Base-by-base conservation (phyloP, 2,329 filamentous ascomycete genomes). In the Beauveria asiatica region DNA sequence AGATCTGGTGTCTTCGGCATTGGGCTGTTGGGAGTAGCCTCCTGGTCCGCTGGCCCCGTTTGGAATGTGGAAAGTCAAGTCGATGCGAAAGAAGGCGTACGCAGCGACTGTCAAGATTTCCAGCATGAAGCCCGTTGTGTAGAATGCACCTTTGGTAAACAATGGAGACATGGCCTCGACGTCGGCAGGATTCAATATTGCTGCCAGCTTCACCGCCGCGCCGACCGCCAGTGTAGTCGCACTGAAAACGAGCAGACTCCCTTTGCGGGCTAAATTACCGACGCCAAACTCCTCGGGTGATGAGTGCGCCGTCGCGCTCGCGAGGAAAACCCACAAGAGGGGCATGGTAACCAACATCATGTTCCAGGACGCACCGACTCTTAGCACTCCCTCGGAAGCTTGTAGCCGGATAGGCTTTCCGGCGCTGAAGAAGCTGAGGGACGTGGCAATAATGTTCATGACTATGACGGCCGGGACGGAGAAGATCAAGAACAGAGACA, bases 61-160 rank as follows among this genome's bases (percentile, higher is more conserved):
- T 9, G 70, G 70, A 10, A 72, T 60, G 63, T 71, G 66, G 61
- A 70, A 72, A 21, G 67, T 60, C 19, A 67, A 61, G 52, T 72
- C 70, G 19, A 72, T 62, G n/a, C 70, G 65, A 7, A 65, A 61
- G 30, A 64, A 62, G 8, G 69, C 69, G 45, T 70, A 70, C 1
- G 64, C 61, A 6, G 61, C 64, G 7, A 70, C 65, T 6, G 68
- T 67, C 3, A 68, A 52, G 7, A 70, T 61, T 46, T 75, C 73
- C 4, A 74, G 63, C 6, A 66, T 61, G 59, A 74, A 75, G 41
- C 67, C 64, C 41, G 73, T 74, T 21, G 68, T 64, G 62, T 75
- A 75, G 57, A 75, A 73, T 0, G 68, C 68, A 2, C 68, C 61
- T 45, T 69, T 72, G 57, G 67, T 65, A 41, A 70, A 75, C 63